Percentiles rank a stretch among this genome's conserved stretches.
Conservation (phyloP, 78 protist species). For the Carpediemonas membranifera region DNA sequence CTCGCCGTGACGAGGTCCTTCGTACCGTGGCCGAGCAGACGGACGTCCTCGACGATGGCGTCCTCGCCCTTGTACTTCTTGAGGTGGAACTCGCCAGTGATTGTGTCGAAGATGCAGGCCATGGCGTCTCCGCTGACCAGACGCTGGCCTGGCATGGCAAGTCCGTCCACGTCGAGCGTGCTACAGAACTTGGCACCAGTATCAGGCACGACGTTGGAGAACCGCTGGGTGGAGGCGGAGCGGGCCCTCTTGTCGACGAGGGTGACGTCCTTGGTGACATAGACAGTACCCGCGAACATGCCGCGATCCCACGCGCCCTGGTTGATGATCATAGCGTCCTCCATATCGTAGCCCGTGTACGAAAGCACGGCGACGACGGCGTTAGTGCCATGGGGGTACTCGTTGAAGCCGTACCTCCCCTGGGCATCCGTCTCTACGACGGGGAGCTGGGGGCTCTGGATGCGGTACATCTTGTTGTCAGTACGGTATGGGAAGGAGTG, state of each 20-base stretch:
- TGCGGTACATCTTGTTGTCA: conserved; percentile 83
- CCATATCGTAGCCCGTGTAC: conserved; percentile 90
- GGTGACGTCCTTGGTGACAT: conserved; percentile 39
- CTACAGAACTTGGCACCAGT: background rate
- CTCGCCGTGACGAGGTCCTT: background rate
- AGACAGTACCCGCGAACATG: conserved; percentile 68
- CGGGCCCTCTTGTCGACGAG: conserved; percentile 13
- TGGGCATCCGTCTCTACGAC: conserved; percentile 30
- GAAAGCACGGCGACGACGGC: conserved; percentile 90
- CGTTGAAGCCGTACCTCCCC: conserved; percentile 52
- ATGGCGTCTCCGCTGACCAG: conserved; percentile 26
- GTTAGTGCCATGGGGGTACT: conserved; percentile 86
- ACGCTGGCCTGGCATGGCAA: conserved; percentile 26
- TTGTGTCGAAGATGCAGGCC: background rate
- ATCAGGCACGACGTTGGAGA: background rate
- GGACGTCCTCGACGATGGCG: conserved; percentile 21
- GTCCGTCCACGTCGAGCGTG: conserved; percentile 42
- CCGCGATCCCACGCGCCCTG: conserved; percentile 87
- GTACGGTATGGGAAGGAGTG: conserved; percentile 57
- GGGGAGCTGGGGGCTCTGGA: conserved; percentile 69
- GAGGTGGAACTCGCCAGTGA: background rate
- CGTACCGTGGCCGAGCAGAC: conserved; percentile 17
- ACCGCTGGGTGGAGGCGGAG: background rate
- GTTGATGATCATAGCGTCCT: conserved; percentile 78
- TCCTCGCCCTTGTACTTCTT: background rate